Evolutionary conservation across 1,284 basidiomycete genomes (phyloP), one percentile per base, ranked within the genome.

Genomic region (Cryptococcus wingfieldii): DNA sequence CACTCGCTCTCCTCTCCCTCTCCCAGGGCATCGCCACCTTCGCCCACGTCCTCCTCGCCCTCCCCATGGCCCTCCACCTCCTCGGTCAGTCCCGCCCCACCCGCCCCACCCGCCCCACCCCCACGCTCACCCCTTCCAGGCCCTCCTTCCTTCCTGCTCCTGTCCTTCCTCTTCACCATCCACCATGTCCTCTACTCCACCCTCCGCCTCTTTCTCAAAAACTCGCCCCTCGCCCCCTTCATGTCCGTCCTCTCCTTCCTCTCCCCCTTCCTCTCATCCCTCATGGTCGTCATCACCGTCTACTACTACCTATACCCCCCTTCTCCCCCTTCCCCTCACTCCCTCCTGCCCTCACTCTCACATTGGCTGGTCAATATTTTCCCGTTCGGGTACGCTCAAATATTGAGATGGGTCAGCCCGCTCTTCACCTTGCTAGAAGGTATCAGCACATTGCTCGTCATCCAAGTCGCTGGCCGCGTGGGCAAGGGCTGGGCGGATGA

Each of bases 401-500:
- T 72, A 16, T 62, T 78, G n/a, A 60, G 76, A 31, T 71, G 74
- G 64, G 71, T 75, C 5, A 66, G 63, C 18, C 77, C 77, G n/a
- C 54, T 78, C 7, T 78, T 78, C 57, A 76, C 73, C 4, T 58
- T 78, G 7, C 59, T 76, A 46, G 77, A 78, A 58, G 77, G 76
- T 1, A 68, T 76, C 44, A 65, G 63, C 48, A 74, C 74, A 1
- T 54, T 77, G 27, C 61, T 77, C 50, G 75, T 76, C 23, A 66
- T 77, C 48, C 77, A 78, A 59, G 69, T 76, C 5, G 66, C 67
- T 8, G 77, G 77, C 0, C 60, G 74, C 34, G 71, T 71, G 7
- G 75, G 73, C 5, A 78, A 77, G 56, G 74, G 71, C 19, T 78
- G 75, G 72, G 73, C 77, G 18, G 76, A 78, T 39, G 72, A 76